phyloP scores from a whole-genome alignment of 2,329 filamentous ascomycete genomes.

The Hymenoscyphus linearis region DNA sequence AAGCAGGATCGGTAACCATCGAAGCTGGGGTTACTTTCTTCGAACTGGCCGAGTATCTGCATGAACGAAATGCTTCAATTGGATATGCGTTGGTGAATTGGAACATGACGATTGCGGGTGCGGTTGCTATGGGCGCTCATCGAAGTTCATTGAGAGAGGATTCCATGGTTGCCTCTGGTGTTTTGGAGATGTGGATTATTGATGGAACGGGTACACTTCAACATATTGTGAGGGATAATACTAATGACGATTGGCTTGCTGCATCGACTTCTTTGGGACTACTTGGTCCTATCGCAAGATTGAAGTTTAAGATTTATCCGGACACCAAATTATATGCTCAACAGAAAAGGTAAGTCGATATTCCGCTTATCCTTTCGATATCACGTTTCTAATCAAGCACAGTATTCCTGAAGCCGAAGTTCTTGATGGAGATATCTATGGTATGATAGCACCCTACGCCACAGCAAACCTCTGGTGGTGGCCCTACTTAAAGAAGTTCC shows the following conservation, averaged over 20 bases:
- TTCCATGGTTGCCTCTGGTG: slow-evolving; percentile 18
- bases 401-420: slow-evolving; percentile 16
- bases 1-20: slow-evolving; percentile 13
- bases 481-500: slow-evolving; percentile 17
- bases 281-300: slow-evolving; percentile 15
- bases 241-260: slow-evolving; percentile 17
- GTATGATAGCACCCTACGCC: slow-evolving; percentile 17
- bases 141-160: slow-evolving; percentile 15
- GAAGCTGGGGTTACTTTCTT: slow-evolving; percentile 21
- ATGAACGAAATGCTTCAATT: slow-evolving; percentile 13
- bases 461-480: slow-evolving; percentile 19
- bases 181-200: slow-evolving; percentile 17
- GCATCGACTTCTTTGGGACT: slow-evolving; percentile 17
- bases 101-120: slow-evolving; percentile 21
- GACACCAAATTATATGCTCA: slow-evolving; percentile 16
- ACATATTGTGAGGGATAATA: slow-evolving; percentile 13
- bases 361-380: background rate
- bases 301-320: slow-evolving; percentile 17
- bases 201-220: slow-evolving; percentile 15
- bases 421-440: slow-evolving; percentile 16
- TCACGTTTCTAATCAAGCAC: background rate
- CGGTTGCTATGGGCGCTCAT: slow-evolving; percentile 21
- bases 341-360: slow-evolving; percentile 10
- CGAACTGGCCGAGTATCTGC: slow-evolving; percentile 17
- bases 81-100: slow-evolving; percentile 20